phyloP scores from a whole-genome alignment of 768 basidiomycete species.

The Arthromyces matolae region DNA sequence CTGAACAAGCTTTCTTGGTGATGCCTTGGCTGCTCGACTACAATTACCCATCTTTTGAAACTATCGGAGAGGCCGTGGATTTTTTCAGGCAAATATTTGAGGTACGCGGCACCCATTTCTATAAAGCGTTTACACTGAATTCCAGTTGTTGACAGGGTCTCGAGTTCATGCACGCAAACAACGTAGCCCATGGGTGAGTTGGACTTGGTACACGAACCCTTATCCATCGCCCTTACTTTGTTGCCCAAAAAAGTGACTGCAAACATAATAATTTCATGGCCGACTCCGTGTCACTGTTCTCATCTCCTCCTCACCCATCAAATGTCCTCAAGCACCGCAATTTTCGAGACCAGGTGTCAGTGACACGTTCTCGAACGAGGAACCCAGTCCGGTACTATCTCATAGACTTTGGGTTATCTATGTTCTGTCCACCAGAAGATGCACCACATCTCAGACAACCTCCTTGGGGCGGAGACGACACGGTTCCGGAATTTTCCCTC shows the following conservation, averaged over 20 bases:
- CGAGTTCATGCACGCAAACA: background rate
- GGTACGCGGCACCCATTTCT: background rate
- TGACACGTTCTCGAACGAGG: background rate
- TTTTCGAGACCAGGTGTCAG: background rate
- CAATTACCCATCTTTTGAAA: constrained; percentile 1
- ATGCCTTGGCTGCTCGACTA: constrained; percentile 22
- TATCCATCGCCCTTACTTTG: background rate
- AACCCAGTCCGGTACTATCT: constrained; percentile 26
- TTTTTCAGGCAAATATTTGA: background rate
- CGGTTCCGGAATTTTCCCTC: constrained; percentile 29
- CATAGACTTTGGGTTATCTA: constrained; percentile 29
- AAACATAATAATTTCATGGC: background rate
- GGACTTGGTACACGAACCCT: background rate
- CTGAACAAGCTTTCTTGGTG: constrained; percentile 13
- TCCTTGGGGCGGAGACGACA: constrained; percentile 37
- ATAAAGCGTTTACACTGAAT: background rate
- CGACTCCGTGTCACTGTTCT: background rate
- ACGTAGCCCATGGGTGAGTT: background rate
- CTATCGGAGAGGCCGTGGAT: background rate
- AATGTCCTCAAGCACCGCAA: background rate
- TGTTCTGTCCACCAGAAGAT: constrained; percentile 21
- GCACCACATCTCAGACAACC: constrained; percentile 17
- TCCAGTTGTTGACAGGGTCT: background rate
- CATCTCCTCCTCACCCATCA: background rate
- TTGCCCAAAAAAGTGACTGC: background rate